These are phyloP conservation scores for Ustilago vetiveriae DNA, from an alignment of 1,284 basidiomycete genomes.

Conservation along the genomic window DNA sequence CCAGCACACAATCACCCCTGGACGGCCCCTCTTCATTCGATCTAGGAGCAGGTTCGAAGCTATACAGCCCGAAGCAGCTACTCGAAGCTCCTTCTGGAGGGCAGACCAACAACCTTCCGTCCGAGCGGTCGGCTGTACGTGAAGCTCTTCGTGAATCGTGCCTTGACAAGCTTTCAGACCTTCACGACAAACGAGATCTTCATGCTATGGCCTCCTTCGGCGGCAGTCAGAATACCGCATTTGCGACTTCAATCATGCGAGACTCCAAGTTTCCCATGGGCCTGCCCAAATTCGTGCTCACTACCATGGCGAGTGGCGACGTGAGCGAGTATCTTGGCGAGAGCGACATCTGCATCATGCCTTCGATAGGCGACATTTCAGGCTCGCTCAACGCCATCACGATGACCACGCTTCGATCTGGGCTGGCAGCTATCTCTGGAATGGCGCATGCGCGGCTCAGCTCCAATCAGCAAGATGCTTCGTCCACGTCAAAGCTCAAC, in stretches of 20 bases:
- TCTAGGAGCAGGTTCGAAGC: slow-evolving; percentile 5
- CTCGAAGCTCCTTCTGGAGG: slow-evolving; percentile 1
- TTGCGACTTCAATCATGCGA: slow-evolving; percentile 44
- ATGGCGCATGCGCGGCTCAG: slow-evolving; percentile 21
- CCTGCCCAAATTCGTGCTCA: slow-evolving; percentile 42
- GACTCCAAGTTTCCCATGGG: slow-evolving; percentile 26
- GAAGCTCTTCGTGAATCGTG: slow-evolving; percentile 17
- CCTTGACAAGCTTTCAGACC: slow-evolving; percentile 2
- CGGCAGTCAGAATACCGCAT: slow-evolving; percentile 40
- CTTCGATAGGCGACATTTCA: slow-evolving; percentile 42
- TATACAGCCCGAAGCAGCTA: slow-evolving; percentile 12
- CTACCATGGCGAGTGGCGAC: slow-evolving; percentile 44
- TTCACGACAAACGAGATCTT: slow-evolving; percentile 6
- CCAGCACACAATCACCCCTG: slow-evolving; percentile 16
- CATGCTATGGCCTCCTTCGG: slow-evolving; percentile 39
- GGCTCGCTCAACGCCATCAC: slow-evolving; percentile 42
- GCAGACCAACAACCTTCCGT: background rate
- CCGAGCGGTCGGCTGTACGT: slow-evolving; percentile 15
- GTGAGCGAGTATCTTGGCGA: slow-evolving; percentile 39
- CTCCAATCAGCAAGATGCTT: background rate
- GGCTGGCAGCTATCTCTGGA: slow-evolving; percentile 32
- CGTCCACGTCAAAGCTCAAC: background rate
- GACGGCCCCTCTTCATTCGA: slow-evolving; percentile 15
- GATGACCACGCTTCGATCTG: slow-evolving; percentile 17
- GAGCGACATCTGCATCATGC: slow-evolving; percentile 43